phyloP scores from a whole-genome alignment of 441 rosid genomes.

The Populus hybrid region DNA sequence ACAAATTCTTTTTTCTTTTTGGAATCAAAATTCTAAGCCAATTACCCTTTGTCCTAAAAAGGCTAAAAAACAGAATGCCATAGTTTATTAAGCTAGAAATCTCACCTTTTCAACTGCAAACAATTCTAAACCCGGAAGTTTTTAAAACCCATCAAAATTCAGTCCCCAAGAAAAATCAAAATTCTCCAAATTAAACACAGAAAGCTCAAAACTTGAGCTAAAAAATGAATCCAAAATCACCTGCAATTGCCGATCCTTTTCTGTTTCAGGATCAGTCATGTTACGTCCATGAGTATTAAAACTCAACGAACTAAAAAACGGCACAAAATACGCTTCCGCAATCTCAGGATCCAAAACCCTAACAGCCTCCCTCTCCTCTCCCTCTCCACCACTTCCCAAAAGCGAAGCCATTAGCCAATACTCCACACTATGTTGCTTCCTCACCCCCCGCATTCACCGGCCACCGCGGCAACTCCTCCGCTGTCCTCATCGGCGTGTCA shows the following conservation, averaged over 20 bases:
- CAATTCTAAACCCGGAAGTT: background rate
- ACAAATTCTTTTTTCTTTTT: background rate
- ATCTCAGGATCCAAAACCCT: conserved; percentile 89
- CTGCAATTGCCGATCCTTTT: conserved; percentile 81
- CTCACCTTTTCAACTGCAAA: background rate
- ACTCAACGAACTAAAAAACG: conserved; percentile 90
- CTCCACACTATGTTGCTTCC: conserved; percentile 88
- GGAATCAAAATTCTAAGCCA: background rate
- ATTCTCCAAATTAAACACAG: background rate
- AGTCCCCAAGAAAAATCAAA: background rate
- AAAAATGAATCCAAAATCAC: conserved; percentile 29
- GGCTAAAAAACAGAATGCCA: background rate
- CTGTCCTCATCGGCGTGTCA: conserved; percentile 46
- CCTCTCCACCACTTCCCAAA: conserved; percentile 38
- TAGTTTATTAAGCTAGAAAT: background rate
- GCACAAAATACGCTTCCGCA: conserved; percentile 85
- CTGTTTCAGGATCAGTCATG: conserved; percentile 91
- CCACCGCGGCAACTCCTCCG: conserved; percentile 68
- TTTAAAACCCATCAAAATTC: background rate
- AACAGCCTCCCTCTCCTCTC: conserved; percentile 54
- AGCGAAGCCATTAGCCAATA: conserved; percentile 98
- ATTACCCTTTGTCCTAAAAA: background rate
- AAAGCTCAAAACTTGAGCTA: background rate
- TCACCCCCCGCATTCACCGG: conserved; percentile 55
- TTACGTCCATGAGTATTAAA: conserved; percentile 82